These are phyloP conservation scores for Lepraria neglecta DNA, from an alignment of 495 filamentous ascomycete species.

Conservation along the genomic window DNA sequence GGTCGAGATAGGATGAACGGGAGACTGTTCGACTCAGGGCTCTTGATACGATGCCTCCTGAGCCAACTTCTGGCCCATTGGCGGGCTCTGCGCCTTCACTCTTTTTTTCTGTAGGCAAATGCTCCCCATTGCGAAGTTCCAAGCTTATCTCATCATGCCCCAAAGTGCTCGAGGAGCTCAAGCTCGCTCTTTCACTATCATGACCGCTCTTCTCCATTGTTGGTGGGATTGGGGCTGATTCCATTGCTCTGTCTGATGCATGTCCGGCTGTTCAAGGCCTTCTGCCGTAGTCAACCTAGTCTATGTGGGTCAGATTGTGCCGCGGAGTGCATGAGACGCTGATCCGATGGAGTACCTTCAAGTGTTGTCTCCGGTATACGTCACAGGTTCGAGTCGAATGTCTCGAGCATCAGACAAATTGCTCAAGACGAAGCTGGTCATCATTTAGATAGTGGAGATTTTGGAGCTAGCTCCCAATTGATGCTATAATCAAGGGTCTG, in stretches of 20 bases:
- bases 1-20: constrained; percentile 32
- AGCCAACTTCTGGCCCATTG: not conserved
- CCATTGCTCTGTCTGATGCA: not conserved
- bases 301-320: not conserved
- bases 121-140: not conserved
- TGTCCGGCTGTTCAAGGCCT: not conserved
- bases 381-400: not conserved
- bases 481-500: not conserved
- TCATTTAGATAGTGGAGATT: not conserved
- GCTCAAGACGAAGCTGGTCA: not conserved
- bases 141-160: too few relatives aligned
- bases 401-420: constrained; percentile 1
- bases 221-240: not conserved
- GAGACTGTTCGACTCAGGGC: constrained; percentile 21
- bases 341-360: not conserved
- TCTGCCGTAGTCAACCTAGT: too few relatives aligned
- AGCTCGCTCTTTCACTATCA: not conserved
- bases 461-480: not conserved
- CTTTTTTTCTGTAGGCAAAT: not conserved
- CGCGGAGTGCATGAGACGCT: too few relatives aligned
- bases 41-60: constrained; percentile 3
- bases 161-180: not conserved
- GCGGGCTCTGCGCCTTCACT: not conserved
- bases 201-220: constrained; percentile 9
- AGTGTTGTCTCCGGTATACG: not conserved